These are phyloP conservation scores for Pyrus hybrid DNA, from an alignment of 331 rosid species.

Conservation along the genomic window DNA sequence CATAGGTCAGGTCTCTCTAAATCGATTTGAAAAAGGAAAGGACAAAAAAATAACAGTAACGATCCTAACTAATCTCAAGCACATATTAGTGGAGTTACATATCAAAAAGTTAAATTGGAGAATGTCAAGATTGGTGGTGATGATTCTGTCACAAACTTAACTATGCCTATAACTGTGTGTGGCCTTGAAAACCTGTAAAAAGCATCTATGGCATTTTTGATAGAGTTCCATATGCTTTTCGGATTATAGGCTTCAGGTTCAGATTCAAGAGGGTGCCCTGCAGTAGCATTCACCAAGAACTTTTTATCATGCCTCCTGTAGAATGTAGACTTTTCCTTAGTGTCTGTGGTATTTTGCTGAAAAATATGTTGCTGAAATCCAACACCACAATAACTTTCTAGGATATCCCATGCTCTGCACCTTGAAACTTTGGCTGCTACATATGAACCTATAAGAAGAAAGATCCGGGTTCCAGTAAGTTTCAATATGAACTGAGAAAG, in stretches of 20 bases:
- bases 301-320: slow-evolving; percentile 17
- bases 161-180: slow-evolving; percentile 91
- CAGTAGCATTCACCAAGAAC: slow-evolving; percentile 45
- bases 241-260: slow-evolving; percentile 44
- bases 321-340: slow-evolving; percentile 20
- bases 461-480: slow-evolving; percentile 2
- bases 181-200: slow-evolving; percentile 95
- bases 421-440: slow-evolving; percentile 26
- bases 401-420: slow-evolving; percentile 29
- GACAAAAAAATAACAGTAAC: not conserved
- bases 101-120: not conserved
- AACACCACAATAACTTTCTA: slow-evolving; percentile 15
- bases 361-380: slow-evolving; percentile 22
- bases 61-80: slow-evolving; percentile 3
- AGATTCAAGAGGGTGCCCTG: slow-evolving; percentile 63
- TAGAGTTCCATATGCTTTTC: slow-evolving; percentile 20
- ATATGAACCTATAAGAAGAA: slow-evolving; percentile 30
- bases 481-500: not conserved
- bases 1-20: slow-evolving; percentile 5
- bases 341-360: slow-evolving; percentile 16
- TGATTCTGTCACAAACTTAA: slow-evolving; percentile 31
- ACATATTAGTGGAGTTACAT: not conserved
- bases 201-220: slow-evolving; percentile 45
- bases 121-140: not conserved
- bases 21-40: not conserved